Conservation (phyloP, 768 basidiomycete species). For the Strobilomyces confusus region DNA sequence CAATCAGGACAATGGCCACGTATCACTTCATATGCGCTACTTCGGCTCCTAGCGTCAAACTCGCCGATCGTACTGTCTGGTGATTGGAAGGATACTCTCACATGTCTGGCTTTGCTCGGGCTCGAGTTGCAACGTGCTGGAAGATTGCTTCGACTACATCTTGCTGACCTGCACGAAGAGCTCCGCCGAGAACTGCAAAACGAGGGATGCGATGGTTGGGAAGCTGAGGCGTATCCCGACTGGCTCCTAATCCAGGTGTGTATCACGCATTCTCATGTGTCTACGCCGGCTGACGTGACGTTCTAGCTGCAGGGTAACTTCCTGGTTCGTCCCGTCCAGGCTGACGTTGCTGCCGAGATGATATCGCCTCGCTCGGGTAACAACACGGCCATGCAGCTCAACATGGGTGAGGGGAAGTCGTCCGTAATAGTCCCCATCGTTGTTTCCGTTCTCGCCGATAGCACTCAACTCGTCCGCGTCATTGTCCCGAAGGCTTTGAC, state of each 20-base stretch:
- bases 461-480: slow-evolving; percentile 32
- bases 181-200: slow-evolving; percentile 28
- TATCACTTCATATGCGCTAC: slow-evolving; percentile 28
- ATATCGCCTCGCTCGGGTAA: slow-evolving; percentile 33
- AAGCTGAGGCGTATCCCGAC: slow-evolving; percentile 28
- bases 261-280: not conserved
- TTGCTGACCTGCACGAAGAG: slow-evolving; percentile 22
- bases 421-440: slow-evolving; percentile 44
- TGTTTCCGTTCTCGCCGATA: slow-evolving; percentile 38
- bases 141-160: too few relatives aligned
- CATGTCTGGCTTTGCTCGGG: slow-evolving; percentile 25
- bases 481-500: slow-evolving; percentile 32
- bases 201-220: slow-evolving; percentile 20
- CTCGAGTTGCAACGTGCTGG: slow-evolving; percentile 36
- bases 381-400: slow-evolving; percentile 33
- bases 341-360: slow-evolving; percentile 46
- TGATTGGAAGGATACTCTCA: slow-evolving; percentile 31
- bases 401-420: not conserved
- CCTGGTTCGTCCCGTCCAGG: slow-evolving; percentile 41
- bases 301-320: slow-evolving; percentile 44
- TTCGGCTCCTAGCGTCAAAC: slow-evolving; percentile 30
- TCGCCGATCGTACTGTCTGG: slow-evolving; percentile 12
- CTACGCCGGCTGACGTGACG: not conserved
- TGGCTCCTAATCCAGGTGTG: slow-evolving; percentile 47
- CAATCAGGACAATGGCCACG: slow-evolving; percentile 37